phyloP scores from a whole-genome alignment of 352 stramenopile genomes.

The Phytophthora kernoviae region DNA sequence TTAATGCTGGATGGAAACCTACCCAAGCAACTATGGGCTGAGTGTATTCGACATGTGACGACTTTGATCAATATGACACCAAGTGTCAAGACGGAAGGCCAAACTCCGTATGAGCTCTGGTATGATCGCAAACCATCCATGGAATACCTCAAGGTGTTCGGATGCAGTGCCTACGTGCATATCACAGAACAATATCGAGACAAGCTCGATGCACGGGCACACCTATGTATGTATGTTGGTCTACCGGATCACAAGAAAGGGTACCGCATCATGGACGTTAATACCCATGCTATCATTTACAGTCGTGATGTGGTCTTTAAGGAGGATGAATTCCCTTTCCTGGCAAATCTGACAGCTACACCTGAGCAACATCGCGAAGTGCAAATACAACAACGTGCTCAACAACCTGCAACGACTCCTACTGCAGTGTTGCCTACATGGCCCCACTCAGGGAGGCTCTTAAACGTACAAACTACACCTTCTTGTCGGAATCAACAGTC shows the following conservation, averaged over 20 bases:
- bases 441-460: background rate
- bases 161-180: constrained; percentile 1
- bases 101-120: constrained; percentile 7
- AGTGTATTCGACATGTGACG: constrained; percentile 10
- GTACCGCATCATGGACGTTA: constrained; percentile 11
- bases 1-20: constrained; percentile 1
- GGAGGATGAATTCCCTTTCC: constrained; percentile 1
- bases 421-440: background rate
- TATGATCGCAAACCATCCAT: constrained; percentile 6
- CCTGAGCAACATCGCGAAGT: too few relatives aligned
- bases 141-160: constrained; percentile 5
- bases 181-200: constrained; percentile 6
- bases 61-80: constrained; percentile 12
- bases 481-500: too few relatives aligned
- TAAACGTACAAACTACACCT: background rate
- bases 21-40: constrained; percentile 6
- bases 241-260: constrained; percentile 1
- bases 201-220: constrained; percentile 7
- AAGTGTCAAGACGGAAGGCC: background rate
- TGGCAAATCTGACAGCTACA: background rate
- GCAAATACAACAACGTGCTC: background rate
- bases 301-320: constrained; percentile 14
- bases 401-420: background rate
- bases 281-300: constrained; percentile 7
- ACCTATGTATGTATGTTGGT: constrained; percentile 7